Evolutionary conservation across 2,329 filamentous ascomycete genomes (phyloP).

Genomic region (Fusarium sp.): DNA sequence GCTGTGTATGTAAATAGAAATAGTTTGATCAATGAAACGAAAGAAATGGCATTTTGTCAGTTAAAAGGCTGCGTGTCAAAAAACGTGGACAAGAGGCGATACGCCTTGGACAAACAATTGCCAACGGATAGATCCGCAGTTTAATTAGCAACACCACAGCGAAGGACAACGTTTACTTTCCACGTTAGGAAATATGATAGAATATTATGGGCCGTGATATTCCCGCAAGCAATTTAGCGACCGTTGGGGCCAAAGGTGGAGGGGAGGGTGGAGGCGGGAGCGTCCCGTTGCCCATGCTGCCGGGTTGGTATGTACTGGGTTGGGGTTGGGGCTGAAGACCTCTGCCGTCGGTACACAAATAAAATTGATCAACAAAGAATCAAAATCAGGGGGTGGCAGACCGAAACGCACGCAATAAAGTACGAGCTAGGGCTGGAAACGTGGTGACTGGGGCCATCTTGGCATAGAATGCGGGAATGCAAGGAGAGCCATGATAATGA

Average conservation of each 20-base stretch:
- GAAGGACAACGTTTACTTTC: conserved; percentile 31
- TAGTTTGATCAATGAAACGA: conserved; percentile 2
- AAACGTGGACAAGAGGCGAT: conserved; percentile 7
- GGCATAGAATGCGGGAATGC: conserved; percentile 43
- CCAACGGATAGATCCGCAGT: conserved; percentile 41
- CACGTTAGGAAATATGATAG: conserved; percentile 34
- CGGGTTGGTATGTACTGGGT: conserved; percentile 30
- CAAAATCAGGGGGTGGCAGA: conserved; percentile 23
- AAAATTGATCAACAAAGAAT: conserved; percentile 14
- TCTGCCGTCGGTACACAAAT: conserved; percentile 37
- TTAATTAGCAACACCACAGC: conserved; percentile 24
- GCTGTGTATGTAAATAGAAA: conserved; percentile 13
- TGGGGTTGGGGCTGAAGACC: conserved; percentile 40
- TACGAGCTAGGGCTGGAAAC: conserved; percentile 40
- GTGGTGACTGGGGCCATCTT: conserved; percentile 39
- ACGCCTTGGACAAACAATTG: conserved; percentile 7
- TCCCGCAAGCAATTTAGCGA: conserved; percentile 33
- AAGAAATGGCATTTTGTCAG: conserved; percentile 4
- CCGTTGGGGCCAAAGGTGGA: conserved; percentile 24
- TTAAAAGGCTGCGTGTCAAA: conserved; percentile 2
- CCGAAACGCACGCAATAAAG: conserved; percentile 29
- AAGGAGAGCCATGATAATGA: conserved; percentile 40
- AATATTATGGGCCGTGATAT: conserved; percentile 25
- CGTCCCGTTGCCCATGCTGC: conserved; percentile 25
- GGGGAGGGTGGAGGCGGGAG: conserved; percentile 26